A percentile compares a stretch with the other conserved stretches of the same genome.
phyloP scores from a whole-genome alignment of 148 eudicot species.

The Spergularia bocconei region DNA sequence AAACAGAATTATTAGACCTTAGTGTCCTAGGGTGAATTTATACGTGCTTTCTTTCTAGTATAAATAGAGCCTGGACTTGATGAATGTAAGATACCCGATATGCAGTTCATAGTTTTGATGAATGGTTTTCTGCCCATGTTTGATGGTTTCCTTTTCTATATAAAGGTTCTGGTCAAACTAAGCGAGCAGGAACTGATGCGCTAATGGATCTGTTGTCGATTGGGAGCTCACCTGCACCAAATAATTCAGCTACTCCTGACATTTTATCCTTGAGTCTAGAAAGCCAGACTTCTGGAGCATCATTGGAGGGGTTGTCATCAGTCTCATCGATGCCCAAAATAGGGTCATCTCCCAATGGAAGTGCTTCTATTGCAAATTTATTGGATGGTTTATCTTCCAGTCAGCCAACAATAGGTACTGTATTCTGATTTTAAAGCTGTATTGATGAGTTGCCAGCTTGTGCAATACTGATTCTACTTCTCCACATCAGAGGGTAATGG shows the following conservation, averaged over 20 bases:
- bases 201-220: constrained; percentile 86
- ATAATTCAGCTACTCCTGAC: constrained; percentile 46
- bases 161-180: constrained; percentile 66
- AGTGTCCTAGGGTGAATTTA: neutral
- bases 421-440: neutral
- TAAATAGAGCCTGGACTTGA: neutral
- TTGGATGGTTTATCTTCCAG: constrained; percentile 67
- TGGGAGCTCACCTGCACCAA: constrained; percentile 64
- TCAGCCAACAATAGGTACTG: constrained; percentile 39
- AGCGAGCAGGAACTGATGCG: constrained; percentile 70
- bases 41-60: neutral
- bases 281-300: constrained; percentile 40
- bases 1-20: neutral
- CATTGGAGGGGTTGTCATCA: constrained; percentile 49
- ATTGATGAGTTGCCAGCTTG: neutral
- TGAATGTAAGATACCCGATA: neutral
- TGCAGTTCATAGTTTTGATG: neutral
- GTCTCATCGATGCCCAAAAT: constrained; percentile 42
- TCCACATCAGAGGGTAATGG: constrained; percentile 61
- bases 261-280: constrained; percentile 54
- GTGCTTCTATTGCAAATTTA: constrained; percentile 67
- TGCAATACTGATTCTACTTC: constrained; percentile 20
- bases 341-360: constrained; percentile 44
- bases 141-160: constrained; percentile 21
- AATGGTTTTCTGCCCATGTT: constrained; percentile 8